phyloP scores from a whole-genome alignment of 352 stramenopile species.

The Globisporangium paddicum region DNA sequence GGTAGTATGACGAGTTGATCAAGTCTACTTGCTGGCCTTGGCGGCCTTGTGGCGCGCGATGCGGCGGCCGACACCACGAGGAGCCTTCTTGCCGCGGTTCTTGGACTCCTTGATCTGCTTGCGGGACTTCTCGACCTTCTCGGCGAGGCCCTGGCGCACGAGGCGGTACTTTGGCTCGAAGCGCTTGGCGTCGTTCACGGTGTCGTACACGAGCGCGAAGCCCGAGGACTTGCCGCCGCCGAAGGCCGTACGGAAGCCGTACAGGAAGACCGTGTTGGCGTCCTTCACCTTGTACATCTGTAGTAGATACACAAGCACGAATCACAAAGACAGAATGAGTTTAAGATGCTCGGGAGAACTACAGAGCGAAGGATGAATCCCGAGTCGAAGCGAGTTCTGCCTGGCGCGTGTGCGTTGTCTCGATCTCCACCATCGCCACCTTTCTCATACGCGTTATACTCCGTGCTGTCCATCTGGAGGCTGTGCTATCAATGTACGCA shows the following conservation, averaged over 20 bases:
- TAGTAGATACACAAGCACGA: neutral
- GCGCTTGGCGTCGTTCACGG: slow-evolving; percentile 96
- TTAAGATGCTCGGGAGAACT: neutral
- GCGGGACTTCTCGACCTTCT: slow-evolving; percentile 96
- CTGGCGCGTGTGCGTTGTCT: neutral
- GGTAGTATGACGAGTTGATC: slow-evolving; percentile 21
- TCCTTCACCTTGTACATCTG: slow-evolving; percentile 97
- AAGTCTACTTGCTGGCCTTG: slow-evolving; percentile 93
- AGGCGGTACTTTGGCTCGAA: slow-evolving; percentile 99
- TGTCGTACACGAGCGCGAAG: slow-evolving; percentile 99
- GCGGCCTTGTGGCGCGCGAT: slow-evolving; percentile 99
- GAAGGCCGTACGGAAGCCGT: slow-evolving; percentile 97
- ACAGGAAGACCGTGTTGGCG: slow-evolving; percentile 94
- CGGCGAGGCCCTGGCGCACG: slow-evolving; percentile 85
- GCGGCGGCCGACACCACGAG: slow-evolving; percentile 94
- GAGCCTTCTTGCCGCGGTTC: slow-evolving; percentile 97
- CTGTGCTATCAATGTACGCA: neutral
- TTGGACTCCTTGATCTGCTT: slow-evolving; percentile 99
- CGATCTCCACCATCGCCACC: neutral
- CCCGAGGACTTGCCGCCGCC: slow-evolving; percentile 97
- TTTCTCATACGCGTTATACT: no score
- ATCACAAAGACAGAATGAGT: slow-evolving; percentile 1
- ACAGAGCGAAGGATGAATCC: neutral
- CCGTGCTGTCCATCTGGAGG: neutral
- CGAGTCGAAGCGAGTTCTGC: neutral